Conservation (phyloP, 495 filamentous ascomycete species). For the Neurospora sp. region DNA sequence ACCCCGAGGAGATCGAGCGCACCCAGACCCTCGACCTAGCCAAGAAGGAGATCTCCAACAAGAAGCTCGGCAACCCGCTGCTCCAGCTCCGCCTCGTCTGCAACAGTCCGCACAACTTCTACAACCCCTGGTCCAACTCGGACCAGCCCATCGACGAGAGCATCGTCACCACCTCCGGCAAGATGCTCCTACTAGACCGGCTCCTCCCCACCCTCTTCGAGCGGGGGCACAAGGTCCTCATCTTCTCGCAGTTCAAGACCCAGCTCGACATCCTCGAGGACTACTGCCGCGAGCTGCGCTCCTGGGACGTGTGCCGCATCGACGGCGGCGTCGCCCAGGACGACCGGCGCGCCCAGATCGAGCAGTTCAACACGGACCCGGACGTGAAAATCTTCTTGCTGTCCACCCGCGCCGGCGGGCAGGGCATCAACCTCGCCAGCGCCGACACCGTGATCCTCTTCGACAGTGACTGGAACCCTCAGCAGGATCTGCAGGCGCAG, state of each 20-base stretch:
- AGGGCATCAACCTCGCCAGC: slow-evolving; percentile 94
- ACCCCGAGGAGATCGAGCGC: slow-evolving; percentile 54
- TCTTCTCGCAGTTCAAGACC: slow-evolving; percentile 94
- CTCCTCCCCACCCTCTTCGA: slow-evolving; percentile 67
- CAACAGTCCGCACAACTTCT: slow-evolving; percentile 93
- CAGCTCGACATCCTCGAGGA: slow-evolving; percentile 86
- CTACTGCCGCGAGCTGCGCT: slow-evolving; percentile 61
- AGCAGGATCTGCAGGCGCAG: slow-evolving; percentile 93
- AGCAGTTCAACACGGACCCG: slow-evolving; percentile 67
- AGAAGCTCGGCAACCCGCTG: slow-evolving; percentile 90
- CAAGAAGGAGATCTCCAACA: slow-evolving; percentile 71
- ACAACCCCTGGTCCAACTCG: slow-evolving; percentile 67
- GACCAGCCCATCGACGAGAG: slow-evolving; percentile 57
- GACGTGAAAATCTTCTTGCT: slow-evolving; percentile 74
- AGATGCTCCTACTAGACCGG: slow-evolving; percentile 89
- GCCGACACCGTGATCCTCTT: slow-evolving; percentile 96
- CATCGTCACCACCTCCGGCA: slow-evolving; percentile 77
- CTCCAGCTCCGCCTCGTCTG: slow-evolving; percentile 89
- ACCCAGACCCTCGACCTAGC: slow-evolving; percentile 69
- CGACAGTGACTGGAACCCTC: slow-evolving; percentile 96
- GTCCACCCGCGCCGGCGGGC: slow-evolving; percentile 82
- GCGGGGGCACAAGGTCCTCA: slow-evolving; percentile 77
- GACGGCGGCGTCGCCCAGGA: slow-evolving; percentile 78
- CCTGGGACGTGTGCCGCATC: slow-evolving; percentile 79
- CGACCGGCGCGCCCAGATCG: slow-evolving; percentile 74